These are phyloP conservation scores for Phytophthora fragariae DNA, from an alignment of 352 stramenopile species.

Conservation along the genomic window DNA sequence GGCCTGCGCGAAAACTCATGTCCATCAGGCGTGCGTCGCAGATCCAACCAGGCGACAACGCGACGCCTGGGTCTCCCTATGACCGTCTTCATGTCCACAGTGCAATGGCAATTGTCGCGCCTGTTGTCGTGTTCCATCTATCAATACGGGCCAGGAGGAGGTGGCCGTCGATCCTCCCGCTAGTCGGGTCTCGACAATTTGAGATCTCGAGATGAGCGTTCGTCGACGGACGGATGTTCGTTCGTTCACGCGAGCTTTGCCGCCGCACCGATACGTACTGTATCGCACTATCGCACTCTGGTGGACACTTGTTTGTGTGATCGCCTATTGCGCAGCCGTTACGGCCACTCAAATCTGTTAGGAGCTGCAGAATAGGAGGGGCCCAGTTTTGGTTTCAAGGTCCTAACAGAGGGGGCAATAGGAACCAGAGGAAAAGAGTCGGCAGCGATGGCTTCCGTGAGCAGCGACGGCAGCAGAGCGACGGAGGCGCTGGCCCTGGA, in stretches of 20 bases:
- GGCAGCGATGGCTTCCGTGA: constrained; percentile 11
- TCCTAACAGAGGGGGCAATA: not conserved
- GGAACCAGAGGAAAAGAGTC: constrained; percentile 3
- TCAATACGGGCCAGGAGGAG: no score
- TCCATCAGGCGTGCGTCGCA: not conserved
- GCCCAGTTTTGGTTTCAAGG: constrained; percentile 12
- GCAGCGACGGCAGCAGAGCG: constrained; percentile 10
- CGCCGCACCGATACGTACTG: not conserved
- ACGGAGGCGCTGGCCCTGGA: constrained; percentile 14
- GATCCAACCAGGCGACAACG: constrained; percentile 6
- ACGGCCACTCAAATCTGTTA: constrained; percentile 23
- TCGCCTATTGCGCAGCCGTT: constrained; percentile 14
- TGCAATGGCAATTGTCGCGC: not conserved
- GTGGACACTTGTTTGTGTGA: constrained; percentile 16
- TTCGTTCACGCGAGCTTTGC: not conserved
- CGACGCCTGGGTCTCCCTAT: constrained; percentile 6
- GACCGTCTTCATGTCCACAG: not conserved
- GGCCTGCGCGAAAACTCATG: constrained; percentile 15
- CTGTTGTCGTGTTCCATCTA: not conserved
- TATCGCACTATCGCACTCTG: not conserved
- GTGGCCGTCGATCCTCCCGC: not conserved
- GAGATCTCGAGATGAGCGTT: not conserved
- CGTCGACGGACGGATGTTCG: not conserved
- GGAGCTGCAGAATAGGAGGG: not conserved
- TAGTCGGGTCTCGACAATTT: not conserved